Percentiles rank a stretch among this genome's conserved stretches.
These are phyloP conservation scores for Tetrahymena borealis DNA, from an alignment of 73 alveolate genomes.

Conservation along the genomic window DNA sequence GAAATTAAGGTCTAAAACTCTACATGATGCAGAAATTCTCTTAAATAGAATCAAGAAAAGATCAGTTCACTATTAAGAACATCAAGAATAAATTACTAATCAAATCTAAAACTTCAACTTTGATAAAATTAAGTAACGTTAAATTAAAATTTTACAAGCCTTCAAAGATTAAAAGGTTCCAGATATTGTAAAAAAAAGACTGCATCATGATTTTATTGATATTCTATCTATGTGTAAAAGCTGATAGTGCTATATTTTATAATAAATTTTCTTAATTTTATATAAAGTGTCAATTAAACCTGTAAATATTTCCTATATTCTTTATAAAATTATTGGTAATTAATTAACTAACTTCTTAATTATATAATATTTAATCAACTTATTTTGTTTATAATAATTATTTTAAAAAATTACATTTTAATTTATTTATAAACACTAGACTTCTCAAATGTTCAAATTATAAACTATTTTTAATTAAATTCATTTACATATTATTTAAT, in stretches of 20 bases:
- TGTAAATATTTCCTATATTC: no score
- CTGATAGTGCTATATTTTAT: not conserved
- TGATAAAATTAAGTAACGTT: not conserved
- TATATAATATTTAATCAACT: no score
- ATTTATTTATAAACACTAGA: no score
- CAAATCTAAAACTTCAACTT: not conserved
- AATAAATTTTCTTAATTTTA: no score
- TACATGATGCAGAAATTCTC: not conserved
- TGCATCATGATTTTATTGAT: not conserved
- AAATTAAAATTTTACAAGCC: not conserved
- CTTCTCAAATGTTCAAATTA: no score
- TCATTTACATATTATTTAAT: no score
- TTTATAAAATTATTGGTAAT: no score
- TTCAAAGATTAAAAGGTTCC: not conserved
- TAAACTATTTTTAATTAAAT: no score
- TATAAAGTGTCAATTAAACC: no score
- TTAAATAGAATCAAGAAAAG: not conserved
- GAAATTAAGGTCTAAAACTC: not conserved
- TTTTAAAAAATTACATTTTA: no score
- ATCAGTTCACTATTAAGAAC: not conserved
- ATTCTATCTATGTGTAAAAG: not conserved
- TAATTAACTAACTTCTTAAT: no score
- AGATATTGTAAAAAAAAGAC: not conserved
- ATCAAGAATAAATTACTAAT: not conserved
- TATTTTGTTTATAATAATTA: no score